Evolutionary conservation across 768 basidiomycete species (phyloP), one percentile per base, ranked within the genome.

Genomic region (Trametes villosa): DNA sequence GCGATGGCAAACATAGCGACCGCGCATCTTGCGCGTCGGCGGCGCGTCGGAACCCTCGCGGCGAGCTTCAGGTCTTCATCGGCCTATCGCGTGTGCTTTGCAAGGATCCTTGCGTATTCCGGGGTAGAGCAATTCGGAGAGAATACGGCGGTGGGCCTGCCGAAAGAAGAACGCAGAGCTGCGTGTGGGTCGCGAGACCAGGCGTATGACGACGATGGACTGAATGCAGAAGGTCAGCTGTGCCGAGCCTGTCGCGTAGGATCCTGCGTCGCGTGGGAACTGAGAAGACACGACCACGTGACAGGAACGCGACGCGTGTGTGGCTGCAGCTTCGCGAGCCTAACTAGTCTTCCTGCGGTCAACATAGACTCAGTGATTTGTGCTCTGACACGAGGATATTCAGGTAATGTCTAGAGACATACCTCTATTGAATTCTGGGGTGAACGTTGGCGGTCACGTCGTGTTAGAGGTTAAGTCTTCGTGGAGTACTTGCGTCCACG

Each of bases 141-240:
- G 27, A 29, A 36, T 13, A 29, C 55, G 55, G 55, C 27, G 27
- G 8, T 27, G 27, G 7, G 18, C 36, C 36, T 27, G 55, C 55
- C 55, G 55, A 48, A 48, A 57, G 54, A 57, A 56, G 54, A 17
- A 57, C 29, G 34, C 34, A 20, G 24, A 31, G 27, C 11, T 20
- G 34, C n/a, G 26, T 29, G 46, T 13, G 5, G 55, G 55, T 49
- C 55, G 34, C 47, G 24, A 38, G 55, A 57, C 55, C 55, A 57
- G 45, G 11, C 15, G 46, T n/a, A 57, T 57, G 55, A 57, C 55
- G 55, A 57, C 18, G 27, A 20, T 20, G 26, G 55, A 40, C 22
- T 49, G 56, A 57, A 57, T 57, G 46, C 22, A 44, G 42, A 41
- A 44, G 36, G 36, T 38, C 36, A 38, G 8, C 36, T 38, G 36